A percentile compares a stretch with the other conserved stretches of the same genome.
phyloP scores from a whole-genome alignment of 2,329 filamentous ascomycete species.

The Pseudocercospora musae region DNA sequence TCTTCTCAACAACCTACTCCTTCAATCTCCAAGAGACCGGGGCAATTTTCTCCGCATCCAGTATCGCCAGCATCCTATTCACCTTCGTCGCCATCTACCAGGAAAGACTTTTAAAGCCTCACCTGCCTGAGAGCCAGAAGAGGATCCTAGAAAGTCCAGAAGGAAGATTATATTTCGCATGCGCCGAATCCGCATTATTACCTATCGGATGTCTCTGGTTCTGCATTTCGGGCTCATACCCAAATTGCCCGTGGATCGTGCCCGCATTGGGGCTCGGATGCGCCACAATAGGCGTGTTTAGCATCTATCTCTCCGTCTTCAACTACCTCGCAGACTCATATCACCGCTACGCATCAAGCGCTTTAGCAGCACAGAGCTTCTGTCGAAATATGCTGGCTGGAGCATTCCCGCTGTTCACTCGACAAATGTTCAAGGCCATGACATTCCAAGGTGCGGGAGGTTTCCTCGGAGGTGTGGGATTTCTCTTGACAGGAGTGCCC shows the following conservation, averaged over 20 bases:
- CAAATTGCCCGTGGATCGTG: conserved; percentile 66
- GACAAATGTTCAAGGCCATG: conserved; percentile 68
- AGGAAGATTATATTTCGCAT: conserved; percentile 77
- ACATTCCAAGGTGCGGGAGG: conserved; percentile 69
- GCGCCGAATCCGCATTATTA: conserved; percentile 69
- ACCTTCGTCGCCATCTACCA: conserved; percentile 59
- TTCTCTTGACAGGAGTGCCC: conserved; percentile 71
- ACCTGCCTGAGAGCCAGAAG: conserved; percentile 33
- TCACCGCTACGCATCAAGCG: conserved; percentile 77
- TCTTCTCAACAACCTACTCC: conserved; percentile 65
- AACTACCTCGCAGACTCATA: conserved; percentile 92
- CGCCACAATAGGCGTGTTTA: conserved; percentile 81
- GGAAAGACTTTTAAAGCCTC: conserved; percentile 21
- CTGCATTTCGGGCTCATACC: conserved; percentile 62
- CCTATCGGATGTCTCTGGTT: conserved; percentile 81
- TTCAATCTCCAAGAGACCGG: conserved; percentile 68
- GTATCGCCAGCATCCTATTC: conserved; percentile 67
- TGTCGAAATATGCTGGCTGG: conserved; percentile 82
- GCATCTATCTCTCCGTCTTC: conserved; percentile 82
- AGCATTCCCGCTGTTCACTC: conserved; percentile 73
- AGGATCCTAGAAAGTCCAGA: conserved; percentile 58
- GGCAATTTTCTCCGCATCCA: conserved; percentile 70
- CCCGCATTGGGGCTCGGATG: conserved; percentile 68
- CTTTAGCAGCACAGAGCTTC: conserved; percentile 80
- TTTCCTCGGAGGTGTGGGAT: conserved; percentile 69